Conservation (phyloP, 2,329 filamentous ascomycete genomes). For the Catunica adiposa region DNA sequence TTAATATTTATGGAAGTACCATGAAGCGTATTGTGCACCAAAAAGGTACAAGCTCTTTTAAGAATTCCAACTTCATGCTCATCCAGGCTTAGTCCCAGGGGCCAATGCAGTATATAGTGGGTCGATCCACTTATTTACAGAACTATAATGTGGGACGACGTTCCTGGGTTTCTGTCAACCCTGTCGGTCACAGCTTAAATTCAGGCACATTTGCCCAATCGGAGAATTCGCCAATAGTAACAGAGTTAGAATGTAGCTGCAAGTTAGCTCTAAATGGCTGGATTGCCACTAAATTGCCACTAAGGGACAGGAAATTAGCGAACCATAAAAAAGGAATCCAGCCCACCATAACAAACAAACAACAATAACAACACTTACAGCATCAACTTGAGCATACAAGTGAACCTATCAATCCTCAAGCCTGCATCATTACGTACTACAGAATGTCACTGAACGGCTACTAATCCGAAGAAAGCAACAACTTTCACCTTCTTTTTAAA, state of each 20-base stretch:
- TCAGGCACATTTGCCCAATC: neutral
- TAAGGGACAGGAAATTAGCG: no score
- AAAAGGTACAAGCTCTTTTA: neutral
- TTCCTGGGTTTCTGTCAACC: neutral
- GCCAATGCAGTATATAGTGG: neutral
- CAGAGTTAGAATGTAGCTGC: neutral
- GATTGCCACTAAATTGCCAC: neutral
- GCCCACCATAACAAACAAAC: neutral
- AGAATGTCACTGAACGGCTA: no score
- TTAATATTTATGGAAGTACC: neutral
- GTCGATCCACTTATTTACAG: neutral
- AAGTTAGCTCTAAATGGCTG: neutral
- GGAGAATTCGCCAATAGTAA: neutral
- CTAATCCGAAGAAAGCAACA: no score
- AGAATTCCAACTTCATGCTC: neutral
- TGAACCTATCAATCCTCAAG: no score
- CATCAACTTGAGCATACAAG: neutral
- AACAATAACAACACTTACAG: neutral
- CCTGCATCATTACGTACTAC: no score
- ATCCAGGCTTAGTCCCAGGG: constrained; percentile 1
- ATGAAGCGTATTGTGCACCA: neutral
- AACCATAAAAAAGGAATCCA: neutral
- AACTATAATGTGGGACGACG: neutral
- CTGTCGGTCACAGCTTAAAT: neutral
- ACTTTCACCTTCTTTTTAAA: no score